Percentiles rank a stretch among this genome's conserved stretches.
phyloP scores from a whole-genome alignment of 352 stramenopile genomes.

The Phytophthora capsici region DNA sequence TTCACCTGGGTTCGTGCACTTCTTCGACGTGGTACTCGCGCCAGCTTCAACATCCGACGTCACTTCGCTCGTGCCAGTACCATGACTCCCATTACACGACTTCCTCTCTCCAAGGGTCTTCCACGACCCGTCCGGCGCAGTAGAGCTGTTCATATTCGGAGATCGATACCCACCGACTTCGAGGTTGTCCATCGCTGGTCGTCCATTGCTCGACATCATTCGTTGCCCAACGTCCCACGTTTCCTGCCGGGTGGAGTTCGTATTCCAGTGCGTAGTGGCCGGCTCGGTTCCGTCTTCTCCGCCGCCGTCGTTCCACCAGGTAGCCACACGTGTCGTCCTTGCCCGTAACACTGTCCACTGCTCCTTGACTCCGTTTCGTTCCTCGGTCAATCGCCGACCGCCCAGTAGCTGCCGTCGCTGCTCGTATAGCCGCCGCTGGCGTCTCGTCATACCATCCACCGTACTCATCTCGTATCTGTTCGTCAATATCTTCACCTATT shows the following conservation, averaged over 20 bases:
- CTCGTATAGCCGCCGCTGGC: neutral
- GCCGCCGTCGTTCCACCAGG: neutral
- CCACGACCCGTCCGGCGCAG: constrained; percentile 2
- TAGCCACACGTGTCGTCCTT: neutral
- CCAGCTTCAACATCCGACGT: too few relatives aligned
- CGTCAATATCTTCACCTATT: neutral
- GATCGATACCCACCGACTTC: neutral
- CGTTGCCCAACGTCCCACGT: neutral
- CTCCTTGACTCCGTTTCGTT: neutral
- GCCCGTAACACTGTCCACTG: neutral
- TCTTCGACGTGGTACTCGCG: too few relatives aligned
- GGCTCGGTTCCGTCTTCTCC: neutral
- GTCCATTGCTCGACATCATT: neutral
- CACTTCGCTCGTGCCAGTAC: too few relatives aligned
- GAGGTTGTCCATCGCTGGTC: too few relatives aligned
- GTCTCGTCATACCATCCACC: neutral
- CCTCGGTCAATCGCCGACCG: too few relatives aligned
- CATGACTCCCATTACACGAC: constrained; percentile 3
- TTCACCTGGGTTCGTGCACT: too few relatives aligned
- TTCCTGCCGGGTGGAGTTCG: neutral
- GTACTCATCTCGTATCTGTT: neutral
- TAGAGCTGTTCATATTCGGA: neutral
- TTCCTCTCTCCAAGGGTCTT: constrained; percentile 7
- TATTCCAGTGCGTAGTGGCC: constrained; percentile 6
- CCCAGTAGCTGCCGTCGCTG: neutral